Evolutionary conservation across 768 basidiomycete genomes (phyloP), one percentile per base, ranked within the genome.

Genomic region (Kwoniella dendrophila): DNA sequence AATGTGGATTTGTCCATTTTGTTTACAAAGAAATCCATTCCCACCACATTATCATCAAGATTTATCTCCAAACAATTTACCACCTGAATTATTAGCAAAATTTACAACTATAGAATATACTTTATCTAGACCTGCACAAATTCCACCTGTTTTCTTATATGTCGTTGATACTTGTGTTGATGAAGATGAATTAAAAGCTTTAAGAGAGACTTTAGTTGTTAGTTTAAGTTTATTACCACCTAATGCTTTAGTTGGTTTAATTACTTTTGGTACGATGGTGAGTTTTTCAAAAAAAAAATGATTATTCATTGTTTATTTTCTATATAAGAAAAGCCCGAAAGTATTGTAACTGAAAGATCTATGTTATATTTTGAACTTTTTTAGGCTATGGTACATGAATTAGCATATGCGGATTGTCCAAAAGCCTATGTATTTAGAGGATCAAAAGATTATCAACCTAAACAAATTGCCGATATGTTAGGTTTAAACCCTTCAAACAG

Each of bases 21-120:
- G 96, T 81, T 84, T 99, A 54, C 88, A 90, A 34, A 88, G 96
- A 62, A 99, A 98, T 78, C 86, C 94, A 2, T 97, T 99, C 82
- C 96, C 96, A 4, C 90, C 91, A 0, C 95, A 99, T 79, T 99
- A 99, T 84, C 60, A 62, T 53, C 95, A 96, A 81, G 95, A 98
- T 77, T 95, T 99, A 68, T 92, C 93, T 48, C 89, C 89, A 80
- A 94, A 90, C 68, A 98, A 98, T 80, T 85, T 98, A 20, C 96
- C 96, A 51, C 89, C 93, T 14, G 96, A 99, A 78, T 85, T 99
- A 30, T 81, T 98, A 38, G 93, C 95, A 75, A 94, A 96, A 81
- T 98, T 97, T 83, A 98, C 96, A 32, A 99, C 96, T 7, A 96
- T 99, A 81, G 96, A 99, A 81, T 99, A 99, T 82, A 98, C 95